Evolutionary conservation across 176 grass and related monocot species (phyloP).

Genomic region (Triticum monococcum): DNA sequence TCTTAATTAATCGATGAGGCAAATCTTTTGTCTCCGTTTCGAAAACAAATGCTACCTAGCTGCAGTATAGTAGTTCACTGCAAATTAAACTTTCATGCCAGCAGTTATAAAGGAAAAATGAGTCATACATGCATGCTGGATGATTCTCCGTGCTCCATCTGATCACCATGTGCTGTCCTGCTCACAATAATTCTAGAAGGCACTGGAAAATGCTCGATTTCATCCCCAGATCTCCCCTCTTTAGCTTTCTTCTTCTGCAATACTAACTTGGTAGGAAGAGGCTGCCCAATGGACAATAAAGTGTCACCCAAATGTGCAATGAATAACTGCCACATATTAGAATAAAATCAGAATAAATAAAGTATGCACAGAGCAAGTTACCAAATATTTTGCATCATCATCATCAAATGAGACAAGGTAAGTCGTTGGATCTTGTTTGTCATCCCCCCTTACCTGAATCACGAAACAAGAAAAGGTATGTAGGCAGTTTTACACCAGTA

Average conservation of each 20-base stretch:
- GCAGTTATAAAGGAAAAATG: slow-evolving; percentile 22
- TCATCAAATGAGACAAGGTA: slow-evolving; percentile 89
- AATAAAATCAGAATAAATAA: slow-evolving; percentile 12
- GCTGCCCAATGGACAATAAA: slow-evolving; percentile 53
- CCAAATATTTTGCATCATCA: slow-evolving; percentile 87
- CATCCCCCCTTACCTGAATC: slow-evolving; percentile 77
- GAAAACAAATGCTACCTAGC: not conserved
- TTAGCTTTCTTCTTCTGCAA: slow-evolving; percentile 97
- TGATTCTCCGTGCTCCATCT: slow-evolving; percentile 63
- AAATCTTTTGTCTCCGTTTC: too few species aligned
- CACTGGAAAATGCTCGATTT: slow-evolving; percentile 89
- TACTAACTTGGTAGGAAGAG: slow-evolving; percentile 88
- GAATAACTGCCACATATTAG: slow-evolving; percentile 11
- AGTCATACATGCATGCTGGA: slow-evolving; percentile 71
- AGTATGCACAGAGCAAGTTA: slow-evolving; percentile 42
- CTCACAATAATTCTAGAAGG: slow-evolving; percentile 84
- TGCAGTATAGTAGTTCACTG: not conserved
- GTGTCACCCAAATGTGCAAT: slow-evolving; percentile 22
- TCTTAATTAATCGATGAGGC: too few species aligned
- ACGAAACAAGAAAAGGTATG: slow-evolving; percentile 24
- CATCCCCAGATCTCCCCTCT: slow-evolving; percentile 88
- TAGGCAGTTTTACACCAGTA: slow-evolving; percentile 15
- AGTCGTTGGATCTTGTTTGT: slow-evolving; percentile 90
- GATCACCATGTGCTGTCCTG: slow-evolving; percentile 51
- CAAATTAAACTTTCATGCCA: not conserved